Percentiles rank a stretch among this genome's conserved stretches.
These are phyloP conservation scores for Trametes cubensis DNA, from an alignment of 768 basidiomycete species.

Conservation along the genomic window DNA sequence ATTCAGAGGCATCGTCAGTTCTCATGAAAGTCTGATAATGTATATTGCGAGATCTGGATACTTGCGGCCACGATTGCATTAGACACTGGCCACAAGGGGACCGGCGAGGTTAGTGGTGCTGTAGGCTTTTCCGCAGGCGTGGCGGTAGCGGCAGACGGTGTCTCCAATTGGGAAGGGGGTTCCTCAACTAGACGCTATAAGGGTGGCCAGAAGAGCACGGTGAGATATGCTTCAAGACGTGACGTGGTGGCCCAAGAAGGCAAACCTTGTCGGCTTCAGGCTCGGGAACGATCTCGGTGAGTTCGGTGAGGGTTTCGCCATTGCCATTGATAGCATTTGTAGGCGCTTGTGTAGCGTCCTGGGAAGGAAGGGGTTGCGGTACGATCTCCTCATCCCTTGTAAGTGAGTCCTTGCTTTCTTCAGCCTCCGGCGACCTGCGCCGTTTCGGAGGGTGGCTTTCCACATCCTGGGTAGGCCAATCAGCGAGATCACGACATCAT, in stretches of 20 bases:
- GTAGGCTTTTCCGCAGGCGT: neutral
- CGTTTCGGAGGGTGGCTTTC: constrained; percentile 24
- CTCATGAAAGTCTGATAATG: neutral
- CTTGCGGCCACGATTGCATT: constrained; percentile 10
- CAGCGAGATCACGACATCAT: neutral
- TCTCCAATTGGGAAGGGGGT: neutral
- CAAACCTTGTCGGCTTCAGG: neutral
- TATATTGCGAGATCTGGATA: neutral
- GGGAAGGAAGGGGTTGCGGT: neutral
- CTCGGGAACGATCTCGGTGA: neutral
- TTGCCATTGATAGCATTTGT: no score
- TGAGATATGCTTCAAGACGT: neutral
- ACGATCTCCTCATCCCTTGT: constrained; percentile 8
- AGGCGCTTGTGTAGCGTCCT: neutral
- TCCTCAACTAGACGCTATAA: neutral
- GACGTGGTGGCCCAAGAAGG: neutral
- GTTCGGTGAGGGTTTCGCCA: neutral
- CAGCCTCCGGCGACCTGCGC: constrained; percentile 24
- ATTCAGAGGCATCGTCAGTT: no score
- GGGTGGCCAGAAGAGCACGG: neutral
- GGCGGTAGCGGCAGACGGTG: neutral
- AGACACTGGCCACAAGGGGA: neutral
- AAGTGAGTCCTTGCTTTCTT: neutral
- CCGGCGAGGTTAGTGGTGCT: neutral
- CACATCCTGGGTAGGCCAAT: neutral